Percentiles rank a stretch among this genome's conserved stretches.
Conservation (phyloP, 78 protist species). For the slime mould (Dictyostelium discoideum) region DNA sequence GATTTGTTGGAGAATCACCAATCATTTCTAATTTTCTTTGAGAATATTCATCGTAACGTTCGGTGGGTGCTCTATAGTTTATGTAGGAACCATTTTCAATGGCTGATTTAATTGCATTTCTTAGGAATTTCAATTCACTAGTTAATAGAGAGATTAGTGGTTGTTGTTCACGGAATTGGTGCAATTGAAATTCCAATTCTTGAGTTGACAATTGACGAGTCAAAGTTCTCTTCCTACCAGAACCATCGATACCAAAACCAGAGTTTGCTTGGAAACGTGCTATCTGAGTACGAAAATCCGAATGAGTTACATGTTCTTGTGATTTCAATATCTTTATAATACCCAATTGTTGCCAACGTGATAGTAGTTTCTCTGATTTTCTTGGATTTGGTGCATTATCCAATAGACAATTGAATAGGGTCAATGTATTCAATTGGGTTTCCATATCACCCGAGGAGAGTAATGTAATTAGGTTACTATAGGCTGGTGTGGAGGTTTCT, state of each 20-base stretch:
- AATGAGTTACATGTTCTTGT: conserved; percentile 76
- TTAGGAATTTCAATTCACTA: conserved; percentile 60
- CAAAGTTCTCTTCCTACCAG: conserved; percentile 4
- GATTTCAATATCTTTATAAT: conserved; percentile 44
- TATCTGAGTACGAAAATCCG: conserved; percentile 69
- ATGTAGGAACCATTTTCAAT: conserved; percentile 81
- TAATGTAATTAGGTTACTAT: neutral
- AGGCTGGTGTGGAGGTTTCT: conserved; percentile 16
- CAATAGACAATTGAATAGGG: conserved; percentile 65
- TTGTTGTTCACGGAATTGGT: conserved; percentile 72
- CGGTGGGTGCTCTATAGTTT: conserved; percentile 72
- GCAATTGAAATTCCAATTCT: conserved; percentile 39
- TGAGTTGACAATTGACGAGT: conserved; percentile 36
- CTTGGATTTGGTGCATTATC: conserved; percentile 80
- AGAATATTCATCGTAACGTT: conserved; percentile 42
- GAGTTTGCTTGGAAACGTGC: conserved; percentile 68
- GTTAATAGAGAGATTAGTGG: conserved; percentile 43
- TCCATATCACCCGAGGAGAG: conserved; percentile 79
- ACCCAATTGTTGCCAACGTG: conserved; percentile 60
- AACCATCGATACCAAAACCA: conserved; percentile 33
- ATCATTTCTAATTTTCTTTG: conserved; percentile 22
- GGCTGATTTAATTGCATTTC: conserved; percentile 76
- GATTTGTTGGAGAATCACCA: conserved; percentile 64
- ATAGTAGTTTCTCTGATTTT: conserved; percentile 50
- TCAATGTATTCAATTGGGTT: conserved; percentile 74